Conservation (phyloP, 768 basidiomycete species). For the Nevesoporus exiguus region DNA sequence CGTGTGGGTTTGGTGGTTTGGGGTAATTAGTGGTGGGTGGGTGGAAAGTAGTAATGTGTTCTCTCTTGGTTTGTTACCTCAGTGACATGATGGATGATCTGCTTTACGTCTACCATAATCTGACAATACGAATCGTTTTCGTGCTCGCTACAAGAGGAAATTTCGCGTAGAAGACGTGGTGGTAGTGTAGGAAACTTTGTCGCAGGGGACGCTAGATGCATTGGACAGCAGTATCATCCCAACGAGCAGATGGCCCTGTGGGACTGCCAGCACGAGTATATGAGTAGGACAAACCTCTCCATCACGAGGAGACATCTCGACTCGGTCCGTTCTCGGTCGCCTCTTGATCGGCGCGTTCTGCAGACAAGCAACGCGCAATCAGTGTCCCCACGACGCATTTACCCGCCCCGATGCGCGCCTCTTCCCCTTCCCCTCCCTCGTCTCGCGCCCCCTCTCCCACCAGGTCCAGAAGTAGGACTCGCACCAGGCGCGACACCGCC, state of each 20-base stretch:
- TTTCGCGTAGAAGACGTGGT: too few species aligned
- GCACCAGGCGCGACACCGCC: background rate
- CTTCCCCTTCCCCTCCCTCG: conserved; percentile 33
- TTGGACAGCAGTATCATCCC: too few species aligned
- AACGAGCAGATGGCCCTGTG: too few species aligned
- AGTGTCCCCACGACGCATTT: background rate
- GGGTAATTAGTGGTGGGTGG: background rate
- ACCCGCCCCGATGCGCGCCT: conserved; percentile 30
- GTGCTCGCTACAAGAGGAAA: background rate
- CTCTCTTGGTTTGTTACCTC: background rate
- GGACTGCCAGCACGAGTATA: too few species aligned
- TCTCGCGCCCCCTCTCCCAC: conserved; percentile 21
- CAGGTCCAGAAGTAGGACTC: background rate
- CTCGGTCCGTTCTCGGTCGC: too few species aligned
- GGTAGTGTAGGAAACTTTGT: too few species aligned
- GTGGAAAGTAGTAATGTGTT: too few species aligned
- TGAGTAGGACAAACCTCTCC: too few species aligned
- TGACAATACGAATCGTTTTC: background rate
- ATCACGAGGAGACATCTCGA: too few species aligned
- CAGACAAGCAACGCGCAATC: too few species aligned
- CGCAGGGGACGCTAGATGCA: too few species aligned
- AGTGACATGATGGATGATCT: background rate
- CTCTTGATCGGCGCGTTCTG: too few species aligned
- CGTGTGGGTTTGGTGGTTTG: background rate
- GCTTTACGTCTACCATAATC: background rate